A percentile compares a stretch with the other conserved stretches of the same genome.
Conservation (phyloP, 2,329 filamentous ascomycete genomes). For the Apiospora pterosperma region DNA sequence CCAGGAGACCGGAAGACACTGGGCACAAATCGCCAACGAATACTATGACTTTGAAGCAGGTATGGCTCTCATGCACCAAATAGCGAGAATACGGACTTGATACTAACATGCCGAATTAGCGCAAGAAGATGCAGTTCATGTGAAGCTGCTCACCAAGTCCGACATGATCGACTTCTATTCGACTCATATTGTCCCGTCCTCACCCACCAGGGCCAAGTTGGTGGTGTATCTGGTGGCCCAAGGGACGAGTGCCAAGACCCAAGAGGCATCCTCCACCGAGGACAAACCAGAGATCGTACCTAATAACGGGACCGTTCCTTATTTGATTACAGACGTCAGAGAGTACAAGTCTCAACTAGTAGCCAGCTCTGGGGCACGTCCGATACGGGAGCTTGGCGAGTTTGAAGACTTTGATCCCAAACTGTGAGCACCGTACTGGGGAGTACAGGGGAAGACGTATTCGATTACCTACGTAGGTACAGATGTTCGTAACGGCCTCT, state of each 20-base stretch:
- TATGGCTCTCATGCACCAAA: slow-evolving; percentile 38
- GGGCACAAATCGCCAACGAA: slow-evolving; percentile 80
- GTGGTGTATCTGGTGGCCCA: slow-evolving; percentile 82
- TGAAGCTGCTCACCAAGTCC: slow-evolving; percentile 71
- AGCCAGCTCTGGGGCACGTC: slow-evolving; percentile 68
- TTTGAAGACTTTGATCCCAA: slow-evolving; percentile 87
- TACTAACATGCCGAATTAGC: slow-evolving; percentile 78
- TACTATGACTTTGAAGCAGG: slow-evolving; percentile 87
- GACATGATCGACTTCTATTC: slow-evolving; percentile 80
- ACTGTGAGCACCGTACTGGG: slow-evolving; percentile 46
- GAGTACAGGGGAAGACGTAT: not conserved
- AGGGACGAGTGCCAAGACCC: slow-evolving; percentile 39
- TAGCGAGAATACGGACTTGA: slow-evolving; percentile 57
- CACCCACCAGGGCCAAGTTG: slow-evolving; percentile 72
- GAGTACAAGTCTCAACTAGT: slow-evolving; percentile 75
- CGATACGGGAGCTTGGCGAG: slow-evolving; percentile 72
- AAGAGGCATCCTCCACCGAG: slow-evolving; percentile 37
- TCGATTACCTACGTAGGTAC: not conserved
- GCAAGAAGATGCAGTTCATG: slow-evolving; percentile 79
- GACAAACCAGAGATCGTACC: slow-evolving; percentile 30
- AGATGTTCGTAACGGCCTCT: not conserved
- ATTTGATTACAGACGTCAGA: slow-evolving; percentile 73
- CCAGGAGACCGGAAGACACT: slow-evolving; percentile 79
- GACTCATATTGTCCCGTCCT: slow-evolving; percentile 71
- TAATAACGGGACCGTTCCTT: slow-evolving; percentile 48